Base-by-base conservation (phyloP, 257 asterid genomes). In the Echium plantagineum region DNA sequence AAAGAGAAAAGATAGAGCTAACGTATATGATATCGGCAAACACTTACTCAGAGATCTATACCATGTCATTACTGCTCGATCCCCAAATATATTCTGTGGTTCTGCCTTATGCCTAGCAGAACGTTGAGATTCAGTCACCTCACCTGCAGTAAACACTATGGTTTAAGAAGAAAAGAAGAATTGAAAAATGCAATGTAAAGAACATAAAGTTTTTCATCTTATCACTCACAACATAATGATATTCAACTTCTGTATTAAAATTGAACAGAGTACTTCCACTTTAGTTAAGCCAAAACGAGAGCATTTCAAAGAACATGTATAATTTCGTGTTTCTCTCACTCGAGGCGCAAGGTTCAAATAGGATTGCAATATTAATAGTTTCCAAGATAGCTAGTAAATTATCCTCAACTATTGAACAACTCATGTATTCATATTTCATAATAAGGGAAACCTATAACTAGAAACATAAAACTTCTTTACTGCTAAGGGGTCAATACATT, bases 1-100 rank as follows among this genome's bases (percentile, higher is more conserved):
- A 59, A 66, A 84, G 55, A 90, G 85, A 75, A 81, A 87, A 55
- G 86, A 75, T 58, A 90, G 67, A 38, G 88, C 94, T 63, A 85
- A 75, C 57, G 87, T 66, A 71, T 72, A 77, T 59, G 80, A 66
- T 59, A 87, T 52, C 0, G 95, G 96, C 56, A 90, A 67, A 26
- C 60, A 63, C 24, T 63, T 78, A 61, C 71, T 61, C 56, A 85
- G 71, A 64, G 83, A 83, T 70, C 58, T 80, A 78, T 62, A 74
- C 96, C 97, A 87, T 53, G 85, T 52, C 56, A 72, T 80, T 53
- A 78, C 80, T 18, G 79, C 71, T 57, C 87, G 82, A 64, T 80
- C 67, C 66, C 94, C 94, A 54, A 69, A 57, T 42, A 83, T 72
- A 63, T 80, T 87, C 58, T 72, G 81, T 3, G 88, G 97, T 66